Conservation (phyloP, 2,329 filamentous ascomycete genomes). For the Rhytidhysteron rufulum region DNA sequence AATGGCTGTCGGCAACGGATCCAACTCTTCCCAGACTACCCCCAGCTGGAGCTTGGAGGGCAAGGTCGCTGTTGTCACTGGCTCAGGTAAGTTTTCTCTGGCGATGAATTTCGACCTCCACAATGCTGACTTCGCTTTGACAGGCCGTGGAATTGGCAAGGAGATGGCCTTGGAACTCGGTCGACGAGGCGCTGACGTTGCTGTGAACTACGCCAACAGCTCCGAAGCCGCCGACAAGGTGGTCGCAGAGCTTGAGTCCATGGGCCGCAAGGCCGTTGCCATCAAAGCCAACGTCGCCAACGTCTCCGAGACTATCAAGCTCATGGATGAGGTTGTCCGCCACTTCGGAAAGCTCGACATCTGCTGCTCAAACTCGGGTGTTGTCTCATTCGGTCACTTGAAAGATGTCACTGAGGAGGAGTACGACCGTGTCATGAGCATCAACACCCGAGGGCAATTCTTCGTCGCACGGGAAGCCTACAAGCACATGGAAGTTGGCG, state of each 20-base stretch:
- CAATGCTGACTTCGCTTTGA: background rate
- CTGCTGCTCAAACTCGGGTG: constrained; percentile 65
- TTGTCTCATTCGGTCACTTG: constrained; percentile 51
- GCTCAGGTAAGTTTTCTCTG: constrained; percentile 44
- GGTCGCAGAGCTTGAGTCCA: constrained; percentile 62
- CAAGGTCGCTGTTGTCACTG: constrained; percentile 53
- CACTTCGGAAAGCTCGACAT: constrained; percentile 67
- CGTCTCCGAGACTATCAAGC: constrained; percentile 57
- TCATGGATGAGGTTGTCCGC: constrained; percentile 61
- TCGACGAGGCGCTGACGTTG: constrained; percentile 61
- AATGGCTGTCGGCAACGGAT: constrained; percentile 29
- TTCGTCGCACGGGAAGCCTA: constrained; percentile 58
- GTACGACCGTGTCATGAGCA: constrained; percentile 57
- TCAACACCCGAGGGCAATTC: constrained; percentile 62
- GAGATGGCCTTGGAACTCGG: constrained; percentile 65
- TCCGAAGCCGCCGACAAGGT: constrained; percentile 61
- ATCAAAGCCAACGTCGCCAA: constrained; percentile 67
- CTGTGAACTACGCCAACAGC: constrained; percentile 66
- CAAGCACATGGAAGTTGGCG: constrained; percentile 50
- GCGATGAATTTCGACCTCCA: too few relatives aligned
- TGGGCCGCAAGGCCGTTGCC: constrained; percentile 59
- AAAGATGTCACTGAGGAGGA: constrained; percentile 53
- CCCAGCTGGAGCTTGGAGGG: constrained; percentile 51
- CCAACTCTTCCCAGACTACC: constrained; percentile 11
- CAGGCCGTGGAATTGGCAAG: constrained; percentile 62